phyloP scores from a whole-genome alignment of 768 basidiomycete genomes.

The Psilocybe tampanensis region DNA sequence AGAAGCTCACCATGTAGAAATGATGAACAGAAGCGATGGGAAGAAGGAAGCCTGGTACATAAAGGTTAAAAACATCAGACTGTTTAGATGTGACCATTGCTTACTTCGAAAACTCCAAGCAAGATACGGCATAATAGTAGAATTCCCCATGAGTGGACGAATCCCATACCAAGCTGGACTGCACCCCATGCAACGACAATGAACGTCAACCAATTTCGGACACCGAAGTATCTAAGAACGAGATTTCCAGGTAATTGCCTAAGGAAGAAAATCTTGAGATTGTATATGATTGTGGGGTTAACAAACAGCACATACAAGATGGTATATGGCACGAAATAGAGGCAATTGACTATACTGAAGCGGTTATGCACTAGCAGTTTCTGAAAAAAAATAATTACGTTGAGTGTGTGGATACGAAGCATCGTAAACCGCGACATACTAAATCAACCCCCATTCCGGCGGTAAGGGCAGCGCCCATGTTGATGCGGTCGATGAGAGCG shows the following conservation, averaged over 20 bases:
- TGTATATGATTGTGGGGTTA: background rate
- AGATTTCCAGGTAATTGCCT: conserved; percentile 51
- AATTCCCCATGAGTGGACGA: conserved; percentile 41
- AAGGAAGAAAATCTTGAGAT: conserved; percentile 4
- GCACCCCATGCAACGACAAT: conserved; percentile 45
- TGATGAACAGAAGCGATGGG: conserved; percentile 47
- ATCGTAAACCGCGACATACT: conserved; percentile 15
- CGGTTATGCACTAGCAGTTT: conserved; percentile 34
- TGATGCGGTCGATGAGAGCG: conserved; percentile 46
- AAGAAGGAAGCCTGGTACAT: conserved; percentile 43
- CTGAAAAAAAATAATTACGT: conserved; percentile 17
- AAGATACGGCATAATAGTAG: conserved; percentile 44
- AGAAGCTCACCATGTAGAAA: conserved; percentile 43
- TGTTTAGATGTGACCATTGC: background rate
- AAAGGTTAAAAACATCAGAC: background rate
- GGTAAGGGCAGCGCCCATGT: conserved; percentile 43
- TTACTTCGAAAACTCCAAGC: conserved; percentile 46
- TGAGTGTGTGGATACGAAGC: background rate
- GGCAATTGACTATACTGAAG: conserved; percentile 42
- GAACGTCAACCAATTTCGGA: conserved; percentile 46
- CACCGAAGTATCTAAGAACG: conserved; percentile 43
- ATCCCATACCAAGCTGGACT: conserved; percentile 48
- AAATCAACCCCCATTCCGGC: conserved; percentile 45
- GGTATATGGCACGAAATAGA: conserved; percentile 49
- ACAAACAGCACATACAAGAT: conserved; percentile 33